Base-by-base conservation (phyloP, 2,329 filamentous ascomycete genomes). In the Colletotrichum viniferum region DNA sequence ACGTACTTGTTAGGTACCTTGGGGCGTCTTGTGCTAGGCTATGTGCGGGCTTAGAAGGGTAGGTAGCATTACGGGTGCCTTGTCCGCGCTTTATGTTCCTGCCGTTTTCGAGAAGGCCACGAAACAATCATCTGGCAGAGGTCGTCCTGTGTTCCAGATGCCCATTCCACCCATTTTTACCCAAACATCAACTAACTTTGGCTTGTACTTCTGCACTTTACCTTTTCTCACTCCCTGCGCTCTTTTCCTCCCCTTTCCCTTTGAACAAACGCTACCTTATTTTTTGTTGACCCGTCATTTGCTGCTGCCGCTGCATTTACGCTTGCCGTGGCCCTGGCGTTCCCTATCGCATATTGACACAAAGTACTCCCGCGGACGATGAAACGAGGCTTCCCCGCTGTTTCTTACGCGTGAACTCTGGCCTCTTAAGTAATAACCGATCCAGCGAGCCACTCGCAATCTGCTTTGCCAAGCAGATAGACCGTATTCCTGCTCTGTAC, bases 101-200 rank as follows among this genome's bases (percentile, higher is more conserved):
- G 58, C 58, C 69, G 58, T 73, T 76, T 73, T 73, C 73, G 70
- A 73, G 73, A 69, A 76, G 73, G 73, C 70, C 69, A 76, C 73
- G 70, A 76, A 60, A 73, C 69, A 52, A 73, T 28, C 63, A 69
- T 60, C 48, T 73, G 28, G 55, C 30, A 28, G 70, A 55, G 65
- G 16, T 60, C 38, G 56, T 66, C 62, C 28, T 63, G 26, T 24
- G 63, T 63, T 55, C 48, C 36, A 43, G 60, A 60, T 69, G 24
- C 28, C 48, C 38, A 36, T 28, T 65, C 69, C 34, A 28, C 28
- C 30, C 58, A 36, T 14, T 36, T 14, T 21, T 30, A 26, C 16
- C 26, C 24, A 48, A 43, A 24, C 43, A 34, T 38, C 48, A 21
- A 43, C 66, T 48, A 6, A 48, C 16, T 48, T 48, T 62, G 21